Evolutionary conservation across 371 early-diverging fungal species (phyloP).

Genomic region (Thermomucor indicae-seudaticae): DNA sequence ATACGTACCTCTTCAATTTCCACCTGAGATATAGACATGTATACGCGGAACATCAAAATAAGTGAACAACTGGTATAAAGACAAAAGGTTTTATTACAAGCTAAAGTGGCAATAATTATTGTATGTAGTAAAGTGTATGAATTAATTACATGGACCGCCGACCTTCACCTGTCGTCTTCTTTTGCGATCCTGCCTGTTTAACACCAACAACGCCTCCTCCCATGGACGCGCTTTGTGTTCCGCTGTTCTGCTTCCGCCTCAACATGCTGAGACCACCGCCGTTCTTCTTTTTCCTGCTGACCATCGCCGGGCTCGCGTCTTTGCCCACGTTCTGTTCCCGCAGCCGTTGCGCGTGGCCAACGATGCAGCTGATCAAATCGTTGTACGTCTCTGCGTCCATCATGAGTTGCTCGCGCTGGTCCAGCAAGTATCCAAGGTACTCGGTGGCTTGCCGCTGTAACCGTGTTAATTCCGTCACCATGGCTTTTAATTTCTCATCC

Average conservation of each 20-base stretch:
- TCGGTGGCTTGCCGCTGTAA: constrained; percentile 60
- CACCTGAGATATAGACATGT: constrained; percentile 1
- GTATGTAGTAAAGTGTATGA: neutral
- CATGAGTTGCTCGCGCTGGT: constrained; percentile 76
- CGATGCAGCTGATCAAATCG: constrained; percentile 79
- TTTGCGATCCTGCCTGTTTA: constrained; percentile 16
- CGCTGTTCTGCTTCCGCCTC: constrained; percentile 25
- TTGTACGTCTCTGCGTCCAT: constrained; percentile 90
- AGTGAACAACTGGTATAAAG: neutral
- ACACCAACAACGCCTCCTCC: constrained; percentile 49
- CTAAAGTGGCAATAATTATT: too few species aligned
- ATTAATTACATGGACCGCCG: constrained; percentile 19
- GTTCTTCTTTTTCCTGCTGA: constrained; percentile 38
- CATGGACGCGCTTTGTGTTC: constrained; percentile 33
- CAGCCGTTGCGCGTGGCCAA: constrained; percentile 63
- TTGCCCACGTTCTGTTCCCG: constrained; percentile 36
- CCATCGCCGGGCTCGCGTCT: constrained; percentile 51
- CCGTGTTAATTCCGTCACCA: constrained; percentile 47
- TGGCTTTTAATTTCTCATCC: constrained; percentile 51
- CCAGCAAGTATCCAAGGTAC: constrained; percentile 66
- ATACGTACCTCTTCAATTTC: too few species aligned
- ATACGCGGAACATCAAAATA: neutral
- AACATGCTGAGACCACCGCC: constrained; percentile 22
- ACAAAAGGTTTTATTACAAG: too few species aligned
- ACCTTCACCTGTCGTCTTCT: constrained; percentile 14